Evolutionary conservation across 495 filamentous ascomycete genomes (phyloP), one percentile per base, ranked within the genome.

Genomic region (Aspergillus conjunctus): DNA sequence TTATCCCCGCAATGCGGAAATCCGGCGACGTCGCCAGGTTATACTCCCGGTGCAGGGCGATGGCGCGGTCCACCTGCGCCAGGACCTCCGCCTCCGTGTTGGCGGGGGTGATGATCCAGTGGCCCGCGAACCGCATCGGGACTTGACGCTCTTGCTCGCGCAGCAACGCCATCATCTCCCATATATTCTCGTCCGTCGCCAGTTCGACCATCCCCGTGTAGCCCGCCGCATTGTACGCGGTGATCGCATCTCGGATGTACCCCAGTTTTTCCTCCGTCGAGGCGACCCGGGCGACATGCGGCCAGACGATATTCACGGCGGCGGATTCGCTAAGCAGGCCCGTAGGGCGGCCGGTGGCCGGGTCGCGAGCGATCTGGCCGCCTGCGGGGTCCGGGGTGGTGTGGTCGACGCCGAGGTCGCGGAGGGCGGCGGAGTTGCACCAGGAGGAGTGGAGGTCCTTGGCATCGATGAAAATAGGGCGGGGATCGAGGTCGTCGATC

Each of bases 361-460:
- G 68, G 54, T 83, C 80, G 17, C 84, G 73, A 43, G 80, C 70
- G 49, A 87, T 86, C 7, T 70, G 75, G 0, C 85, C 85, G 1
- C 85, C 85, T 2, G 79, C 77, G 0, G 83, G 83, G 59, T 85
- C 77, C 0, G 72, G 61, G 65, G 77, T 79, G 1, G 50, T 10
- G 4, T 71, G 63, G 6, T 77, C 68, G 7, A 83, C 76, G 0
- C 73, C 73, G 14, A 88, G 71, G 54, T 87, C 85, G 8, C 62
- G 43, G 21, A 87, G 69, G 0, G 81, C 85, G 0, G 80, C 74
- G 9, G 70, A 80, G 62, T 85, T 87, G 69, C 79, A 83, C 85
- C 86, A 88, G 0, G 83, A 79, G 0, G 81, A 85, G 59, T 88
- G 85, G 37, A 87, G 69, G 55, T 87, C 85, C 64, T 86, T 84